These are phyloP conservation scores for Dictyostelium intermedium DNA, from an alignment of 78 protist genomes.

Conservation along the genomic window DNA sequence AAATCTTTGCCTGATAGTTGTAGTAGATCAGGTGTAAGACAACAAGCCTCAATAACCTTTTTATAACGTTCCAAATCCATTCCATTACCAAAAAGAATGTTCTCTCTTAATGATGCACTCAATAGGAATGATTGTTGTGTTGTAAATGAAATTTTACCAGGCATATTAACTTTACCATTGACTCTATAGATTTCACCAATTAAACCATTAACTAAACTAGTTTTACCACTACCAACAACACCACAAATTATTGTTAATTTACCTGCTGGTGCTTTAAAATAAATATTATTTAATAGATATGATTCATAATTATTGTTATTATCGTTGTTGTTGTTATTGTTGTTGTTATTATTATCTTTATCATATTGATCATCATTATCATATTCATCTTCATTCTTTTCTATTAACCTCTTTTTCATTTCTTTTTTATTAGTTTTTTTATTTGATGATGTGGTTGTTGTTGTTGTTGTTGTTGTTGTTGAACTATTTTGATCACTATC, in stretches of 20 bases:
- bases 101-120: slow-evolving; percentile 91
- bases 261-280: slow-evolving; percentile 58
- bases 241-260: slow-evolving; percentile 83
- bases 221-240: slow-evolving; percentile 93
- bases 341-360: background rate
- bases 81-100: slow-evolving; percentile 94
- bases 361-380: background rate
- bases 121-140: slow-evolving; percentile 95
- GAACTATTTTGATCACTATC: background rate
- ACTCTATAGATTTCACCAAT: slow-evolving; percentile 56
- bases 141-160: slow-evolving; percentile 7
- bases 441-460: no score
- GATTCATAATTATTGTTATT: background rate
- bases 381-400: background rate
- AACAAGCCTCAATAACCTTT: slow-evolving; percentile 84
- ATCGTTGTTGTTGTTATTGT: background rate
- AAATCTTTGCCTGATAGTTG: slow-evolving; percentile 85
- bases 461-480: no score
- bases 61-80: slow-evolving; percentile 79
- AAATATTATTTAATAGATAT: background rate
- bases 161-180: slow-evolving; percentile 13
- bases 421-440: background rate
- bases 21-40: slow-evolving; percentile 82
- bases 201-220: slow-evolving; percentile 73
- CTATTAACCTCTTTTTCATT: background rate